phyloP scores from a whole-genome alignment of 495 filamentous ascomycete genomes.

The Podospora tetraspora region DNA sequence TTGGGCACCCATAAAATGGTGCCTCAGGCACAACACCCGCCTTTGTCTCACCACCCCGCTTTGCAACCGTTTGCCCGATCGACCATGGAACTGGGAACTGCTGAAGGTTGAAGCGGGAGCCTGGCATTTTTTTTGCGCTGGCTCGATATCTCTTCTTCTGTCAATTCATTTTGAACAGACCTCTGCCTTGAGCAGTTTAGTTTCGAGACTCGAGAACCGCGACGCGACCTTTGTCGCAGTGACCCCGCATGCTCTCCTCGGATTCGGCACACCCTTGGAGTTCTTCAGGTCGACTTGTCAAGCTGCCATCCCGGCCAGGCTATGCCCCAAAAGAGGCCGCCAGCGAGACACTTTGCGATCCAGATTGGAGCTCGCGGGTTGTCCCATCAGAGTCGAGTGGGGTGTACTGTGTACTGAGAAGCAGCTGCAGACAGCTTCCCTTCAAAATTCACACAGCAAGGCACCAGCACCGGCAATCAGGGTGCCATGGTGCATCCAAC shows the following conservation, averaged over 20 bases:
- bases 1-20: neutral
- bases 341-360: neutral
- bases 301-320: neutral
- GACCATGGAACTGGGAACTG: neutral
- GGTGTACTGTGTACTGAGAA: neutral
- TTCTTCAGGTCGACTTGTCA: neutral
- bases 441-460: neutral
- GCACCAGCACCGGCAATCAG: neutral
- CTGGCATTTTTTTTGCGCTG: neutral
- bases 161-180: neutral
- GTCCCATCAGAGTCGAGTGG: neutral
- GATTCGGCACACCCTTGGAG: neutral
- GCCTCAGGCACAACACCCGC: neutral
- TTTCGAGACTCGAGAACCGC: neutral
- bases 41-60: neutral
- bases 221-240: neutral
- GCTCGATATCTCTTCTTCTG: neutral
- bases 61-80: neutral
- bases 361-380: neutral
- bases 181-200: neutral
- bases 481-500: slow-evolving; percentile 1
- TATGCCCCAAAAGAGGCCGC: neutral
- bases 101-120: neutral
- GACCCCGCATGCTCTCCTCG: neutral
- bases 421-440: neutral